These are phyloP conservation scores for Candida sanyaensis DNA, from an alignment of 1,139 yeast genomes.

Conservation along the genomic window DNA sequence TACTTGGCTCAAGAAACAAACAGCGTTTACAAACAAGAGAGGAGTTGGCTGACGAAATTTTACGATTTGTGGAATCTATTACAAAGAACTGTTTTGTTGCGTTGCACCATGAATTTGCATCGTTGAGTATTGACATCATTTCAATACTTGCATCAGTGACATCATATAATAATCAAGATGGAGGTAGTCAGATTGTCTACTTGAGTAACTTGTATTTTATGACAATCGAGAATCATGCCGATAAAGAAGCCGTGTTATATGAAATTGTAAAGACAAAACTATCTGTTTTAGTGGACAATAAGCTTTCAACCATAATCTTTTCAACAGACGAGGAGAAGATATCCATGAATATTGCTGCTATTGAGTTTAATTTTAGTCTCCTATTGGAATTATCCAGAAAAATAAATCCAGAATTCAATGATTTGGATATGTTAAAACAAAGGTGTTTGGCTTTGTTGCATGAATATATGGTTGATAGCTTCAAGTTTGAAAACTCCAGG, in stretches of 20 bases:
- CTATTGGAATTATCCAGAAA: slow-evolving; percentile 19
- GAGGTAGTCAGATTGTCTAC: slow-evolving; percentile 6
- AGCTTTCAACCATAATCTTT: slow-evolving; percentile 23
- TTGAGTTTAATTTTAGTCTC: slow-evolving; percentile 32
- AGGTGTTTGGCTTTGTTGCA: slow-evolving; percentile 18
- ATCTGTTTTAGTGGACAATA: slow-evolving; percentile 26
- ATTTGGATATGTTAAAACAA: slow-evolving; percentile 13
- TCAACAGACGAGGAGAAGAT: slow-evolving; percentile 40
- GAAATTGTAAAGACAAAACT: slow-evolving; percentile 22
- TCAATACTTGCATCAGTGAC: slow-evolving; percentile 21
- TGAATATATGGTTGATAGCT: slow-evolving; percentile 19
- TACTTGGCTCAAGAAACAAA: slow-evolving; percentile 17
- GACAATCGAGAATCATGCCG: background rate
- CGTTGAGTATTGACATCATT: slow-evolving; percentile 33
- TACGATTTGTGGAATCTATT: slow-evolving; percentile 25
- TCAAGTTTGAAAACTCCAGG: slow-evolving; percentile 11
- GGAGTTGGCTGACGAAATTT: slow-evolving; percentile 23
- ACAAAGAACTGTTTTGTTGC: slow-evolving; percentile 31
- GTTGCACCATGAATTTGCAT: slow-evolving; percentile 34
- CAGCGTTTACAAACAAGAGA: slow-evolving; percentile 24
- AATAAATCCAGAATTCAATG: slow-evolving; percentile 7
- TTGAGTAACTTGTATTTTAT: slow-evolving; percentile 2
- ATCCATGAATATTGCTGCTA: slow-evolving; percentile 25
- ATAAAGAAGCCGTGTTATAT: slow-evolving; percentile 12
- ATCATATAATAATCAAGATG: slow-evolving; percentile 13